Evolutionary conservation across 2,329 filamentous ascomycete genomes (phyloP).

Genomic region (Aspergillus sp.): DNA sequence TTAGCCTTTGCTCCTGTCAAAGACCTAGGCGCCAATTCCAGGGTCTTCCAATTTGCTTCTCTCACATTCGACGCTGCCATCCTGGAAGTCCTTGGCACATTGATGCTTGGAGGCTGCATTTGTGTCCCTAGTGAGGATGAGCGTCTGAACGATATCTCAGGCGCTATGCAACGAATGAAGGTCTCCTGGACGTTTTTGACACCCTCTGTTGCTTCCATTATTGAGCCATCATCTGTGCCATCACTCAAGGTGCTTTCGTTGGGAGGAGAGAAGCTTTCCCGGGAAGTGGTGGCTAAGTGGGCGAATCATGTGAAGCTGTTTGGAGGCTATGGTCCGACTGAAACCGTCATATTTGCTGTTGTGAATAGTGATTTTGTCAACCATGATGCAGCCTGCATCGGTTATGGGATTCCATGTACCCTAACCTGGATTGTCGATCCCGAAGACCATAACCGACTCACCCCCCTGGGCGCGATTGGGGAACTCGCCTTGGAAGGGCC

Average conservation of each 20-base stretch:
- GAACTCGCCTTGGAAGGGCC: constrained; percentile 45
- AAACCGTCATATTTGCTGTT: constrained; percentile 39
- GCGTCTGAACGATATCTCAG: constrained; percentile 53
- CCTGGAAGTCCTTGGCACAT: constrained; percentile 43
- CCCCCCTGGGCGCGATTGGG: constrained; percentile 43
- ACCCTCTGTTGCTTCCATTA: constrained; percentile 48
- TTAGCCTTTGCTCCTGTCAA: constrained; percentile 36
- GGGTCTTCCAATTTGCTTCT: constrained; percentile 51
- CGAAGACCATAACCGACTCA: constrained; percentile 34
- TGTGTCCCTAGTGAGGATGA: constrained; percentile 54
- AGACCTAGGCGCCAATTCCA: constrained; percentile 28
- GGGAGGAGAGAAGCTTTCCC: constrained; percentile 67
- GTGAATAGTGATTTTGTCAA: constrained; percentile 34
- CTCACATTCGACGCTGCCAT: constrained; percentile 53
- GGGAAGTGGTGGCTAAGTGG: constrained; percentile 74
- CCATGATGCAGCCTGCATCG: constrained; percentile 28
- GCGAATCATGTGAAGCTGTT: constrained; percentile 46
- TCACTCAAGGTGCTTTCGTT: constrained; percentile 49
- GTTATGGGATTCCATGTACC: constrained; percentile 27
- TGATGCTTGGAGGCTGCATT: constrained; percentile 51
- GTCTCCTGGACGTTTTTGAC: constrained; percentile 54
- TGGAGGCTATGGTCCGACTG: constrained; percentile 46
- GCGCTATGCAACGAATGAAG: constrained; percentile 54
- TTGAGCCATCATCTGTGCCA: constrained; percentile 45
- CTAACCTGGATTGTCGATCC: constrained; percentile 41